Percentiles rank a stretch among this genome's conserved stretches.
phyloP scores from a whole-genome alignment of 75 land plant genomes.

The Sequoiadendron giganteum region DNA sequence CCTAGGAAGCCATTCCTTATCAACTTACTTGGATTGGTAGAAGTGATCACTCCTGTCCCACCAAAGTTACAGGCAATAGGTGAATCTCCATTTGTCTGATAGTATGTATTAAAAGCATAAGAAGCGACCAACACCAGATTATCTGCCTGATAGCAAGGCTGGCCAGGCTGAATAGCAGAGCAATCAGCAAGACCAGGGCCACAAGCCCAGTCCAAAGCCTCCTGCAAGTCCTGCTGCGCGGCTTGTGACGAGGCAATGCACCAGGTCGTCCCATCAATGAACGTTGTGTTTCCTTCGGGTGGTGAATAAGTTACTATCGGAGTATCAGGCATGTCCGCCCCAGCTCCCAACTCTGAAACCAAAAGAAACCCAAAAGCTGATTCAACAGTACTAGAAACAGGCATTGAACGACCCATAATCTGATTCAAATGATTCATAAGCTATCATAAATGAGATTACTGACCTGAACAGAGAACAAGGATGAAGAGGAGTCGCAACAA shows the following conservation, averaged over 20 bases:
- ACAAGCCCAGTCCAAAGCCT: conserved; percentile 83
- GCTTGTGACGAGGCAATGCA: conserved; percentile 67
- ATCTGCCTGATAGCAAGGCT: conserved; percentile 51
- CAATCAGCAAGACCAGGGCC: conserved; percentile 72
- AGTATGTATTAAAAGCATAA: conserved; percentile 78
- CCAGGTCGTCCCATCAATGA: conserved; percentile 66
- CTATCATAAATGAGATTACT: not conserved
- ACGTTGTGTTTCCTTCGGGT: conserved; percentile 71
- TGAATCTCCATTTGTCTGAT: conserved; percentile 62
- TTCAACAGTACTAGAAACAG: not conserved
- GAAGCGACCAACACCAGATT: conserved; percentile 69
- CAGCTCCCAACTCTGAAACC: conserved; percentile 8
- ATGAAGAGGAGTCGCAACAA: not conserved
- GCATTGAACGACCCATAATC: not conserved
- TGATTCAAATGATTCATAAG: too few relatives aligned
- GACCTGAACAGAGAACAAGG: not conserved
- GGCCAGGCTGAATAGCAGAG: conserved; percentile 48
- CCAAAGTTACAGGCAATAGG: conserved; percentile 73
- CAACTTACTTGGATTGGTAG: conserved; percentile 57
- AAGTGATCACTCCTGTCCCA: conserved; percentile 57
- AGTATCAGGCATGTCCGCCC: conserved; percentile 24
- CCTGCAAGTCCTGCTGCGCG: conserved; percentile 43
- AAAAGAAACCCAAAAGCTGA: not conserved
- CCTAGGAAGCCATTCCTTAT: not conserved
- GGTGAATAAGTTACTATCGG: conserved; percentile 38